Base-by-base conservation (phyloP, 257 asterid species). In the Solanum infundibuliforme region DNA sequence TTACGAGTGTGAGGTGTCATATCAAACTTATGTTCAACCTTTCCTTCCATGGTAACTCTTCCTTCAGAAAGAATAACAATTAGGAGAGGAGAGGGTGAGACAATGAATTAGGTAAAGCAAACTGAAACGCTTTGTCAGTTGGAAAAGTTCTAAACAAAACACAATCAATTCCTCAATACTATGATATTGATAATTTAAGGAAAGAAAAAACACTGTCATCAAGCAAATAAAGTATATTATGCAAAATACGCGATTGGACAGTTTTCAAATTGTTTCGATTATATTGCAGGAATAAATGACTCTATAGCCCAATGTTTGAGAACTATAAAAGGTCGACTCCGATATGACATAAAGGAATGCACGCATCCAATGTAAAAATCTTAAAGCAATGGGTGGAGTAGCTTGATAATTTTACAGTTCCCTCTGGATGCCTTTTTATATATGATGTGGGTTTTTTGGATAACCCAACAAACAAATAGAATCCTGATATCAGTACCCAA, bases 11-110 rank as follows among this genome's bases (percentile, higher is more conserved):
- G 96, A 35, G 98, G 99, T 90, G 95, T 95, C 98, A 96, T 92
- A 90, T 96, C 99, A 93, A 96, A 96, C 90, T 96, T 95, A 84
- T 95, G 96, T 77, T 95, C 98, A 81, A 96, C 98, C 91, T 93
- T 97, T 77, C 99, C 99, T 93, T 97, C 99, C 88, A 87, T 41
- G 20, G 91, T 73, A 60, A 89, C 86, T 81, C 68, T 89, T 58
- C 92, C 94, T 92, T 88, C 85, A 81, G 85, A 48, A 48, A 29
- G 29, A 48, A 29, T 69, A 81, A 27, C 25, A 81, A 48, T 81
- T 81, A 25, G 20, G 41, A 18, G 85, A 48, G 41, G 29, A 81
- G 69, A 81, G 68, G 29, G 39, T 81, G 69, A 81, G 43, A 48
- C 29, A 48, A 31, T 48, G 85, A 81, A 81, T 27, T 46, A 48